These are phyloP conservation scores for Chlorella sp. DNA, from an alignment of 139 green algal genomes.

Conservation along the genomic window DNA sequence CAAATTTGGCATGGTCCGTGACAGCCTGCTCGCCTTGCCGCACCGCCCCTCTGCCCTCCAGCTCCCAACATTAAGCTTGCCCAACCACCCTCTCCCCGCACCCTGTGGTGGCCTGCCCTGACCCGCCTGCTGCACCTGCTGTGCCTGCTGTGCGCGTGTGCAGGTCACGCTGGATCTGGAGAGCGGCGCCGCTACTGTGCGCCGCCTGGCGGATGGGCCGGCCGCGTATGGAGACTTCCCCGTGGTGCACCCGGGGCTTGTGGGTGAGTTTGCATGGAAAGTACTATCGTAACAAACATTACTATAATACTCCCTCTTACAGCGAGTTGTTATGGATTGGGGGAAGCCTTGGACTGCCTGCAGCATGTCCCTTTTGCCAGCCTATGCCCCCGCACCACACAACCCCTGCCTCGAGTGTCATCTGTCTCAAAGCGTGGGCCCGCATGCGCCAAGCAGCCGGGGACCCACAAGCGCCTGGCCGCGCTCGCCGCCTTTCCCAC, in stretches of 20 bases:
- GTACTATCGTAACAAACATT: no score
- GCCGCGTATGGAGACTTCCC: slow-evolving; percentile 70
- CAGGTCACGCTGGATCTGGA: slow-evolving; percentile 54
- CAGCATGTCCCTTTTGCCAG: neutral
- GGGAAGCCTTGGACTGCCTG: neutral
- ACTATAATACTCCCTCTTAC: no score
- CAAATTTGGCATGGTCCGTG: no score
- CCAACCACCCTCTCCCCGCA: no score
- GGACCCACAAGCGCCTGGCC: neutral
- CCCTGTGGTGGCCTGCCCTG: no score
- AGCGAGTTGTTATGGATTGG: no score
- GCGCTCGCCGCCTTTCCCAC: no score
- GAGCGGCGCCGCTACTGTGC: slow-evolving; percentile 35
- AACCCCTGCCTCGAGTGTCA: neutral
- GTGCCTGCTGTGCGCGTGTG: neutral
- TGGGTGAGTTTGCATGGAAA: slow-evolving; percentile 10
- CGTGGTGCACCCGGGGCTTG: slow-evolving; percentile 26
- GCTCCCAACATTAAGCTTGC: no score
- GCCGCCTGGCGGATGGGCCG: slow-evolving; percentile 25
- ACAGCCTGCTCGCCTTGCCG: no score
- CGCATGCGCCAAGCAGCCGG: no score
- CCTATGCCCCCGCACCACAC: neutral
- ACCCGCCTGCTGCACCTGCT: no score
- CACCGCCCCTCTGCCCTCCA: no score
- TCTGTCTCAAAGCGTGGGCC: neutral